Percentiles rank a stretch among this genome's conserved stretches.
Conservation (phyloP, 306 rosid genomes). For the Vicia sativa region DNA sequence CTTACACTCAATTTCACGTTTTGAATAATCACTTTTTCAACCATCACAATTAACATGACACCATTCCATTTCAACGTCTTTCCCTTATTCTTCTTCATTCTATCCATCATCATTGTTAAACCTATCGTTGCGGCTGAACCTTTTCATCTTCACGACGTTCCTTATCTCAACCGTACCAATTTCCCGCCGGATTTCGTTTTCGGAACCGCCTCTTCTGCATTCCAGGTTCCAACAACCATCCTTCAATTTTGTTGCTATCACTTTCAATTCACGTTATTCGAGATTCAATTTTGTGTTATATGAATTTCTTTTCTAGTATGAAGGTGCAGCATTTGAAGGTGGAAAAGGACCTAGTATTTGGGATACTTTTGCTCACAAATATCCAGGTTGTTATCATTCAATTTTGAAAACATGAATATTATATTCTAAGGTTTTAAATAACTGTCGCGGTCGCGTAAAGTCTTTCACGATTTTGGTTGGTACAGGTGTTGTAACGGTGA, state of each 20-base stretch:
- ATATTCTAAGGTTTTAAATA: too few species aligned
- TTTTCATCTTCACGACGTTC: neutral
- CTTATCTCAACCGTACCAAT: conserved; percentile 45
- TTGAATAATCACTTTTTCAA: too few species aligned
- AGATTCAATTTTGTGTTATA: neutral
- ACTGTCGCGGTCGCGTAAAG: too few species aligned
- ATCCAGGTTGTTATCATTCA: too few species aligned
- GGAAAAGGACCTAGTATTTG: conserved; percentile 45
- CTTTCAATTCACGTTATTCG: neutral
- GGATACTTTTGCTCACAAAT: conserved; percentile 46
- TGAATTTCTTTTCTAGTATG: conserved; percentile 37
- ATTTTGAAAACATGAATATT: too few species aligned
- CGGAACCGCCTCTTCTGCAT: conserved; percentile 43
- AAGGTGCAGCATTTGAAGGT: conserved; percentile 60
- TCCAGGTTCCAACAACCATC: conserved; percentile 27
- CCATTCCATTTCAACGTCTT: neutral
- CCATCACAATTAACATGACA: conserved; percentile 12
- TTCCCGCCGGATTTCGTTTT: conserved; percentile 43
- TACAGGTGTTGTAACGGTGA: too few species aligned
- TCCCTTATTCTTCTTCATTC: neutral
- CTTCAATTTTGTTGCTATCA: neutral
- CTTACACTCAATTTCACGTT: neutral
- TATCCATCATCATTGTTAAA: neutral
- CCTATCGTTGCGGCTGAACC: neutral
- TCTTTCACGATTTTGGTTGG: too few species aligned